phyloP scores from a whole-genome alignment of 163 green algal species.

The Chloromonas sp. region DNA sequence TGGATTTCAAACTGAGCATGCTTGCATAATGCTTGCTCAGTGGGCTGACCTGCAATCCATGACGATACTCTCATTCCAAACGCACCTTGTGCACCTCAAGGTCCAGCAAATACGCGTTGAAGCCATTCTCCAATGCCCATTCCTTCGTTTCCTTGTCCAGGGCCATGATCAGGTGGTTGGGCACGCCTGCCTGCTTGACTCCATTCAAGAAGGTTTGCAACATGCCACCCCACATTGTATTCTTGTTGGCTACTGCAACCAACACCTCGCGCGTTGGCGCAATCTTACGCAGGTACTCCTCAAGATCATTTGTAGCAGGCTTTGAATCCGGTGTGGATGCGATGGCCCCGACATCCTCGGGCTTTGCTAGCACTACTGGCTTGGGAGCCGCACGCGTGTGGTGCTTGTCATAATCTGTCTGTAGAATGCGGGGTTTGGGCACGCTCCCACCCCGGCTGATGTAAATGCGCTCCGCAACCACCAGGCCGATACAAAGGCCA shows the following conservation, averaged over 20 bases:
- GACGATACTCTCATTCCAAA: background rate
- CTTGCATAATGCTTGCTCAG: background rate
- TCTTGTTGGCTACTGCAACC: constrained; percentile 63
- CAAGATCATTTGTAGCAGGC: constrained; percentile 24
- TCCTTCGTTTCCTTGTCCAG: constrained; percentile 68
- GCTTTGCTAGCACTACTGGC: background rate
- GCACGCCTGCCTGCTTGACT: constrained; percentile 36
- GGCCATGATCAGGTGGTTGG: constrained; percentile 80
- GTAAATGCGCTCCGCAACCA: constrained; percentile 65
- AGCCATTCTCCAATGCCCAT: constrained; percentile 30
- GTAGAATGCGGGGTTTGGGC: constrained; percentile 13
- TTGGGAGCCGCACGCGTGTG: background rate
- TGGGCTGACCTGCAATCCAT: background rate
- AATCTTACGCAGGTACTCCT: constrained; percentile 25
- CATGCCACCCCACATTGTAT: constrained; percentile 60
- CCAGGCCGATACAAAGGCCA: constrained; percentile 58
- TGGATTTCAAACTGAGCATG: no score
- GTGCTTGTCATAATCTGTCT: constrained; percentile 6
- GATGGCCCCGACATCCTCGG: background rate
- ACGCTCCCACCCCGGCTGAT: constrained; percentile 27
- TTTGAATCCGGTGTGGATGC: background rate
- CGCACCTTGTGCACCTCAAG: constrained; percentile 10
- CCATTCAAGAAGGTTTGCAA: constrained; percentile 66
- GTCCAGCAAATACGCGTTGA: constrained; percentile 24
- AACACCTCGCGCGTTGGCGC: constrained; percentile 43